Base-by-base conservation (phyloP, 2,329 filamentous ascomycete genomes). In the Aureobasidium pullulans region DNA sequence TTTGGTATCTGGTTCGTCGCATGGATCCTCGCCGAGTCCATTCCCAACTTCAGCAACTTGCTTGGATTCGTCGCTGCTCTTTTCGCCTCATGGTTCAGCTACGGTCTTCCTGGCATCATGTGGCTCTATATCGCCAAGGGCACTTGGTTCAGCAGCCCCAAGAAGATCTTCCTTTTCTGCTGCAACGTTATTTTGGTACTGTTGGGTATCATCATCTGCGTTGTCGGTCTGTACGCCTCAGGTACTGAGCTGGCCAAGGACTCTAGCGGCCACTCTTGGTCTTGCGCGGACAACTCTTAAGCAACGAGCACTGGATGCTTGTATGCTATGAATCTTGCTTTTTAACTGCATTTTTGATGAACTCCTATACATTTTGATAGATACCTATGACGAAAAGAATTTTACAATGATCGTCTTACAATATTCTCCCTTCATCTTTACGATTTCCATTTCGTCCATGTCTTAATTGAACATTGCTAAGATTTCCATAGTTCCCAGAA, bases 31-130 rank as follows among this genome's bases (percentile, higher is more conserved):
- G 85, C 87, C 6, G 81, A 87, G 36, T 57, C 36, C 34, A 60
- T 62, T 19, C 61, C 61, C 19, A 46, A 60, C 40, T 62, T 62
- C 59, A 54, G 48, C 42, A 54, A 60, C 31, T 54, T 62, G 46
- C 53, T 62, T 10, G 44, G 50, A 8, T 60, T 62, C 47, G 83
- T 88, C 60, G 72, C 66, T 7, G 66, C 84, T 1, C 72, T 87
- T 2, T 88, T 88, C 62, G 82, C 80, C 6, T 83, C 79, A 56
- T 88, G 86, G 85, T 89, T 88, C 44, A 65, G 60, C 9, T 63
- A 63, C 37, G 60, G 60, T 4, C 57, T 66, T n/a, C 34, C 59
- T 37, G 66, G 66, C 10, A 39, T 65, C 32, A 64, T 69, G 54
- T 69, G 67, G 67, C 61, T 69, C 23, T 79, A 74, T 63, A 70